phyloP scores from a whole-genome alignment of 2,329 filamentous ascomycete species.

The Akanthomyces muscarius region DNA sequence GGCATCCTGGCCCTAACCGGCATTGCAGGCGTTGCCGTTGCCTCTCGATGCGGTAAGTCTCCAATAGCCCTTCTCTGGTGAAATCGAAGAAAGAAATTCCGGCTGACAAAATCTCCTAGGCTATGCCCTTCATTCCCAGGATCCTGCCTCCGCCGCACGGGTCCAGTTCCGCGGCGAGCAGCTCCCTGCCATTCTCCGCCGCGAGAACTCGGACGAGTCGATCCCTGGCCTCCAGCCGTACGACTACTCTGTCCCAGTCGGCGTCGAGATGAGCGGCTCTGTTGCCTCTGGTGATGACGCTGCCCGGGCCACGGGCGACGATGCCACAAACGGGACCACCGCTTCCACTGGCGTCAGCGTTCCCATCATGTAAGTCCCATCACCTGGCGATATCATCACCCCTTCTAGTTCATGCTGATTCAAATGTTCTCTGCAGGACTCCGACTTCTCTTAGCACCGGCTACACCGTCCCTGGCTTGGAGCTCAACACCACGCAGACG shows the following conservation, averaged over 20 bases:
- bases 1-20: constrained; percentile 11
- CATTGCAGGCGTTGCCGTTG: not conserved
- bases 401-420: not conserved
- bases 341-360: constrained; percentile 24
- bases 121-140: not conserved
- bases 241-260: constrained; percentile 10
- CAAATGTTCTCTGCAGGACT: constrained; percentile 25
- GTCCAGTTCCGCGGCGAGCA: constrained; percentile 6
- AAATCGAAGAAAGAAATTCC: not conserved
- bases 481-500: constrained; percentile 24
- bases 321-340: not conserved
- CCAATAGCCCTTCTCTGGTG: not conserved
- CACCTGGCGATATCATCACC: too few species aligned
- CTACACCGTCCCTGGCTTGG: constrained; percentile 27
- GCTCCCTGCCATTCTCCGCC: constrained; percentile 9
- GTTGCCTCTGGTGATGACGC: constrained; percentile 1
- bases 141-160: not conserved
- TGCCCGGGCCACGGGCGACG: constrained; percentile 2
- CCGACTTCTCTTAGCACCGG: constrained; percentile 32
- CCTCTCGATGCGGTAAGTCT: constrained; percentile 12
- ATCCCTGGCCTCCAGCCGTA: constrained; percentile 13
- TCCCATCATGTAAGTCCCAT: constrained; percentile 33
- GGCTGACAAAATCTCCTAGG: not conserved
- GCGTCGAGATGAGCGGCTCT: not conserved
- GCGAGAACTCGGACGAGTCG: constrained; percentile 4